phyloP scores from a whole-genome alignment of 1,284 basidiomycete species.

The Tylopilus orsonianus region DNA sequence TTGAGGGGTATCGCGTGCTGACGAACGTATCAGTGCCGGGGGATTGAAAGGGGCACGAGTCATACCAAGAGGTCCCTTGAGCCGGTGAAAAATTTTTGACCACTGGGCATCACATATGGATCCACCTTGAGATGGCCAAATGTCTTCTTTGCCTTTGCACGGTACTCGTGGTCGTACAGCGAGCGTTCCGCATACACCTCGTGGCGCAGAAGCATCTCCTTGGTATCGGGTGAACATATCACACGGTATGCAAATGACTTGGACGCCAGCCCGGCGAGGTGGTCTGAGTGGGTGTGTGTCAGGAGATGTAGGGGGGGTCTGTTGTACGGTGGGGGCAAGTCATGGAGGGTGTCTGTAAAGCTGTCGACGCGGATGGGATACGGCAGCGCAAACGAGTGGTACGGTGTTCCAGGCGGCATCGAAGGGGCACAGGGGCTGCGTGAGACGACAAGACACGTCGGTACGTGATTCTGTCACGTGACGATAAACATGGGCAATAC shows the following conservation, averaged over 20 bases:
- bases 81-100: conserved; percentile 45
- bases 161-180: conserved; percentile 47
- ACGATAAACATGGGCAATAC: no score
- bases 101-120: conserved; percentile 47
- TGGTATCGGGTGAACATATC: conserved; percentile 77
- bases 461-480: conserved; percentile 1
- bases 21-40: conserved; percentile 34
- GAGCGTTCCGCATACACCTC: conserved; percentile 69
- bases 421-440: conserved; percentile 15
- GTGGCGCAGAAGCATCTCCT: conserved; percentile 76
- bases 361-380: conserved; percentile 82
- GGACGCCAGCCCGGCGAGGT: conserved; percentile 66
- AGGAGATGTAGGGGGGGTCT: conserved; percentile 70
- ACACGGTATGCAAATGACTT: conserved; percentile 68
- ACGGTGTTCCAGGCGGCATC: conserved; percentile 74
- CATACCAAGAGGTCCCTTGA: conserved; percentile 56
- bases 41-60: not conserved
- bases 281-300: conserved; percentile 84
- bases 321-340: conserved; percentile 35
- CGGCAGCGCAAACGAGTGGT: conserved; percentile 61
- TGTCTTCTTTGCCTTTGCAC: conserved; percentile 57
- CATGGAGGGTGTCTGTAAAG: conserved; percentile 49
- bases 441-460: not conserved
- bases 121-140: conserved; percentile 68
- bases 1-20: conserved; percentile 50